Conservation (phyloP, 2,329 filamentous ascomycete species). For the Exophiala dermatitidis region DNA sequence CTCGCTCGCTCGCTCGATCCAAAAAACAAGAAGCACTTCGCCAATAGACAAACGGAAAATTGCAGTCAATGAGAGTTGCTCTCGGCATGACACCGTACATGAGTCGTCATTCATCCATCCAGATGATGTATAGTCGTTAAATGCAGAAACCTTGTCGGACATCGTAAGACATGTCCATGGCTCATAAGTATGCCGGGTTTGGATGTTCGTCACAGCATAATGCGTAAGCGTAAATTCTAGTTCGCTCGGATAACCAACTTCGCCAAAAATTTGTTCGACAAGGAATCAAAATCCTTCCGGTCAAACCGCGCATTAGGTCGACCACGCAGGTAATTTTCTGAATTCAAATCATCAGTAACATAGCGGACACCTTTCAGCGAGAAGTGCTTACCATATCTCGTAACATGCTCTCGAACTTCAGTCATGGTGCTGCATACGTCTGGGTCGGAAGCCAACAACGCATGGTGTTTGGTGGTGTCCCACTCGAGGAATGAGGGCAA, state of each 20-base stretch:
- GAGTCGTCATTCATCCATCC: slow-evolving; percentile 20
- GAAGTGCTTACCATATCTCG: slow-evolving; percentile 73
- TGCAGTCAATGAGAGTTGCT: slow-evolving; percentile 4
- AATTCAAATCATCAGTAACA: background rate
- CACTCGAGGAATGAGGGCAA: slow-evolving; percentile 86
- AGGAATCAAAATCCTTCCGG: slow-evolving; percentile 82
- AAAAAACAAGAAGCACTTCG: background rate
- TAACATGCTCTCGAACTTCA: slow-evolving; percentile 85
- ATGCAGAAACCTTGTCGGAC: slow-evolving; percentile 14
- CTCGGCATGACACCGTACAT: slow-evolving; percentile 14
- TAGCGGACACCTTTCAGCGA: background rate
- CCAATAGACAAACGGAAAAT: background rate
- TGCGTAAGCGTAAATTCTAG: slow-evolving; percentile 1
- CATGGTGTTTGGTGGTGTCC: slow-evolving; percentile 86
- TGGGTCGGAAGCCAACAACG: slow-evolving; percentile 80
- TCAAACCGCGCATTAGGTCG: slow-evolving; percentile 78
- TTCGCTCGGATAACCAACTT: slow-evolving; percentile 85
- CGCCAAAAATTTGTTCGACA: slow-evolving; percentile 95
- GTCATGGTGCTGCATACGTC: slow-evolving; percentile 95
- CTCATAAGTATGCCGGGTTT: slow-evolving; percentile 16
- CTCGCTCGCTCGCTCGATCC: background rate
- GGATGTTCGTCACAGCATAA: slow-evolving; percentile 12
- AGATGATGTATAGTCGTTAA: slow-evolving; percentile 10
- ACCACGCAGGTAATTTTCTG: slow-evolving; percentile 79
- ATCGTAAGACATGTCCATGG: slow-evolving; percentile 18